Conservation (phyloP, 805 yeast species). For the Ogataea paraovalis region DNA sequence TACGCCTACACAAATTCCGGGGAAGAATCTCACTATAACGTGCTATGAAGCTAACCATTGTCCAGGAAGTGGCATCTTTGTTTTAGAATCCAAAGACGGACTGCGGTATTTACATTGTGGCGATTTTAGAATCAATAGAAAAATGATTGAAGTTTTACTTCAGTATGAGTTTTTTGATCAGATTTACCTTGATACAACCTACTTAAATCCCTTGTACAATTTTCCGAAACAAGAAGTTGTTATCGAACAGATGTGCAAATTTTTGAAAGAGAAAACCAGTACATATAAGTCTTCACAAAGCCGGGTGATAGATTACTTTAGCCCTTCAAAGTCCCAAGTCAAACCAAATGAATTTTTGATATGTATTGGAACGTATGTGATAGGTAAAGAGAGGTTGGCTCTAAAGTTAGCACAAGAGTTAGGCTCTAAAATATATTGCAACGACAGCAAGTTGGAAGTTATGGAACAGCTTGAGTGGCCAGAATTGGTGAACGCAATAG, state of each 20-base stretch:
- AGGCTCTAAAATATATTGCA: constrained; percentile 52
- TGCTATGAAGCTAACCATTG: constrained; percentile 90
- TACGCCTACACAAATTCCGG: constrained; percentile 34
- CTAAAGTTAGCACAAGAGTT: constrained; percentile 52
- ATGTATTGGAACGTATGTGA: constrained; percentile 82
- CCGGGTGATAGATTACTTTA: constrained; percentile 38
- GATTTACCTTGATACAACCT: constrained; percentile 87
- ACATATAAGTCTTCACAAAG: constrained; percentile 23
- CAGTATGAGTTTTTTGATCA: constrained; percentile 41
- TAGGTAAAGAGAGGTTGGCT: constrained; percentile 90
- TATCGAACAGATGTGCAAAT: constrained; percentile 52
- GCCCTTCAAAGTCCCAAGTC: constrained; percentile 5
- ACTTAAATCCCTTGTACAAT: constrained; percentile 65
- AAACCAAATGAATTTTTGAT: constrained; percentile 35
- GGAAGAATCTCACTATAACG: constrained; percentile 48
- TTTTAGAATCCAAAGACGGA: constrained; percentile 48
- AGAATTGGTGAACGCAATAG: constrained; percentile 35
- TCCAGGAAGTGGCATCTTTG: constrained; percentile 86
- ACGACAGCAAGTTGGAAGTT: constrained; percentile 43
- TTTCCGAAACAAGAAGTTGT: constrained; percentile 79
- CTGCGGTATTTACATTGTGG: constrained; percentile 75
- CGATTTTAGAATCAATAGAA: constrained; percentile 72
- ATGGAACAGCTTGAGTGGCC: constrained; percentile 45
- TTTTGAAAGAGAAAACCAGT: constrained; percentile 34
- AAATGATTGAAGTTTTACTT: constrained; percentile 41